Base-by-base conservation (phyloP, 352 stramenopile species). In the Phytophthora foliorum region DNA sequence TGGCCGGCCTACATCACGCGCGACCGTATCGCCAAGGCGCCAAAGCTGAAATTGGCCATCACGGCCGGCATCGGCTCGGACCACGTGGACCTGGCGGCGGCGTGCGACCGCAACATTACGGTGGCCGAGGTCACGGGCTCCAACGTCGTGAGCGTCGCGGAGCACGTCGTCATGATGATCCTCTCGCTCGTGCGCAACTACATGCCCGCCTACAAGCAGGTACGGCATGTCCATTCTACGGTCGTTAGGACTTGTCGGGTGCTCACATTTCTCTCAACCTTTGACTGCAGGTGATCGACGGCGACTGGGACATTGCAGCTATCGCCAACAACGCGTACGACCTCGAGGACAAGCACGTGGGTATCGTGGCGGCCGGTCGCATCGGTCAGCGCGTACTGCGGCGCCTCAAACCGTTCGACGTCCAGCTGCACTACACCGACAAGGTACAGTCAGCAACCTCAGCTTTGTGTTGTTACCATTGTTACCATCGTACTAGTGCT, bases 131-230 rank as follows among this genome's bases (percentile, higher is more conserved):
- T 84, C 48, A 84, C 73, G 22, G 72, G 72, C 51, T 82, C 73
- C 42, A 84, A 84, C 55, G 72, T 76, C 2, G 74, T 84, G 57
- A 78, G 65, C 34, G 76, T 84, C 10, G 74, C 76, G 1, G 74
- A 84, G 63, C 73, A 84, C 64, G 76, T 82, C n/a, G 76, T 82
- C 63, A 84, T 84, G 76, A 74, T 74, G 66, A 58, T 69, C 45
- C 60, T 74, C 14, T 74, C 66, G 45, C 59, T 74, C 55, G 77
- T 84, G 55, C 74, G 77, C 70, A 84, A 84, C 72, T 84, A 79
- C 57, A 74, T 84, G 57, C 77, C 77, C 4, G 69, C 74, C 17
- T 78, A 84, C 74, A 64, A 78, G 62, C 73, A 76, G n/a, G n/a
- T n/a, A n/a, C n/a, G n/a, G n/a, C n/a, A n/a, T n/a, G n/a, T n/a